Evolutionary conservation across 2,329 filamentous ascomycete genomes (phyloP).

Genomic region (Cladosporium sp.): DNA sequence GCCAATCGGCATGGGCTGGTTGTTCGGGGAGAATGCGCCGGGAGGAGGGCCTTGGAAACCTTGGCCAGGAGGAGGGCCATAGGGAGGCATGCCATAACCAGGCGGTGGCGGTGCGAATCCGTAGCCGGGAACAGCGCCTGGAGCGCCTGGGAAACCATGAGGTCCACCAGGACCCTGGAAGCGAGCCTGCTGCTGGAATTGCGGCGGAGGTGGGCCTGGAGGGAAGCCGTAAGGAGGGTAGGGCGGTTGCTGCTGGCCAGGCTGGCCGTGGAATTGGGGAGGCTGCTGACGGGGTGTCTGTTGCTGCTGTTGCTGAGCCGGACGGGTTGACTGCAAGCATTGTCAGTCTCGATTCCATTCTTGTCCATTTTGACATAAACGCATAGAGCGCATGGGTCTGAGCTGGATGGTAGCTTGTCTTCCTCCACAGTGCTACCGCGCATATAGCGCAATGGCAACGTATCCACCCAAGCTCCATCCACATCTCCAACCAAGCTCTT

Average conservation of each 20-base stretch:
- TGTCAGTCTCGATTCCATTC: conserved; percentile 18
- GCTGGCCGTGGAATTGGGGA: conserved; percentile 39
- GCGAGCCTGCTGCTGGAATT: conserved; percentile 49
- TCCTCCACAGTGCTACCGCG: conserved; percentile 94
- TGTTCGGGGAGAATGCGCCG: conserved; percentile 31
- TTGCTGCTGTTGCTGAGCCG: conserved; percentile 24
- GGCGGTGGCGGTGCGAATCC: conserved; percentile 34
- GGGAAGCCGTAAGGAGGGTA: conserved; percentile 44
- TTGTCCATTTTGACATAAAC: neutral
- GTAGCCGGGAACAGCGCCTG: conserved; percentile 46
- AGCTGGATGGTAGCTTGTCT: conserved; percentile 99
- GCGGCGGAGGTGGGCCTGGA: conserved; percentile 35
- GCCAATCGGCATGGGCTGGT: conserved; percentile 52
- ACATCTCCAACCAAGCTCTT: conserved; percentile 33
- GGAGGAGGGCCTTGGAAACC: conserved; percentile 55
- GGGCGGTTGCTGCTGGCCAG: conserved; percentile 39
- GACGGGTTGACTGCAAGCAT: conserved; percentile 30
- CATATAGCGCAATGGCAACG: conserved; percentile 65
- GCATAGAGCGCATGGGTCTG: conserved; percentile 58
- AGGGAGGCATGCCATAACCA: conserved; percentile 21
- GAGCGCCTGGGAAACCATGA: conserved; percentile 47
- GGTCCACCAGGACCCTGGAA: conserved; percentile 46
- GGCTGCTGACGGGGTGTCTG: conserved; percentile 30
- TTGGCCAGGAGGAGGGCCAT: conserved; percentile 56
- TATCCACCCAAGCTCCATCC: conserved; percentile 68